Percentiles rank a stretch among this genome's conserved stretches.
phyloP scores from a whole-genome alignment of 2,329 filamentous ascomycete species.

The Cladophialophora exuberans region DNA sequence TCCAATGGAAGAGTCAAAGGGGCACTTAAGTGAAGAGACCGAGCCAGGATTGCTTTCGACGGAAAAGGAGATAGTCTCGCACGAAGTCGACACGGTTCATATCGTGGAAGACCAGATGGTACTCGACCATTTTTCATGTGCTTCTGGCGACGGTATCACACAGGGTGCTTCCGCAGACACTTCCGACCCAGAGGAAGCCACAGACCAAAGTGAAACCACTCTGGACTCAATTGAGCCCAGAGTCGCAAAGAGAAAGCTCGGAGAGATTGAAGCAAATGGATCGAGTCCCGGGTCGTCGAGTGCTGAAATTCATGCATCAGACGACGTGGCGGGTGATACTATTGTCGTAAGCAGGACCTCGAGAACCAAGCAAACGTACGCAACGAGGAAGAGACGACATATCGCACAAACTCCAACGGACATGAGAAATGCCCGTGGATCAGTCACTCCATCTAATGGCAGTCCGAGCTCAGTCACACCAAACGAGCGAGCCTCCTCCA shows the following conservation, averaged over 20 bases:
- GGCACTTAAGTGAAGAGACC: no score
- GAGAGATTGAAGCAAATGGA: background rate
- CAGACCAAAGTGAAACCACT: no score
- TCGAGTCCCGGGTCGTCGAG: background rate
- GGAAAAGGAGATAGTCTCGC: no score
- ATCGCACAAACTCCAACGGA: background rate
- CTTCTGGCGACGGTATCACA: no score
- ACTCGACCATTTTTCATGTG: no score
- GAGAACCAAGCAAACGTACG: background rate
- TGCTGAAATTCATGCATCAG: background rate
- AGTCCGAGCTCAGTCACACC: background rate
- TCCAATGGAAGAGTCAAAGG: no score
- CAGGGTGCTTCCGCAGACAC: no score
- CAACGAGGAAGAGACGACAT: background rate
- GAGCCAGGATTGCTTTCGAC: no score
- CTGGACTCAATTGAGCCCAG: background rate
- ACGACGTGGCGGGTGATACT: background rate
- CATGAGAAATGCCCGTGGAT: background rate
- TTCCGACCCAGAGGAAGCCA: background rate
- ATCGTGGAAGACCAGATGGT: no score
- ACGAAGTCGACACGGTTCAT: no score
- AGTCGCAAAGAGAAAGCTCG: conserved; percentile 12
- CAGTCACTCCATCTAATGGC: background rate
- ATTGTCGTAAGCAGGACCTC: background rate
- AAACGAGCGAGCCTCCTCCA: background rate